Evolutionary conservation across 2,329 filamentous ascomycete genomes (phyloP).

Genomic region (Cercospora zeina): DNA sequence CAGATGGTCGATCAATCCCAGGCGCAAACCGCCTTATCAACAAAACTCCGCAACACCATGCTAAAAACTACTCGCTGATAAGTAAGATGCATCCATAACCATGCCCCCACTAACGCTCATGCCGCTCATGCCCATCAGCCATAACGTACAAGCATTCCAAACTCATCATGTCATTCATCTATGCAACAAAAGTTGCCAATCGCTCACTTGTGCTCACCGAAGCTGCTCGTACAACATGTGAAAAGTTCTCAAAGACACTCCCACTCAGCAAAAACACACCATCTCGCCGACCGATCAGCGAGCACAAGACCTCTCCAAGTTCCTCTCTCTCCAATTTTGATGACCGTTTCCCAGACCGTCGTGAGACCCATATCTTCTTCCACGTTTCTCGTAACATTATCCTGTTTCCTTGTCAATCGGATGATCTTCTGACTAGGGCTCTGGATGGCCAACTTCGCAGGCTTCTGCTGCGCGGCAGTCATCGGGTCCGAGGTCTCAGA

Average conservation of each 20-base stretch:
- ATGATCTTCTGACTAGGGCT: conserved; percentile 93
- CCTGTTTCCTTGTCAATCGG: conserved; percentile 71
- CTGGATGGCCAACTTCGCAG: conserved; percentile 93
- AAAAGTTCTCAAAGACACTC: conserved; percentile 54
- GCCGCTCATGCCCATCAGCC: background rate
- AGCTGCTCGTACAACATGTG: background rate
- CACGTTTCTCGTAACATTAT: conserved; percentile 58
- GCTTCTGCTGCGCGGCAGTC: conserved; percentile 64
- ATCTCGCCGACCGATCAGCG: conserved; percentile 78
- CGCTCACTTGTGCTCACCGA: background rate
- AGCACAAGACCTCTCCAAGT: conserved; percentile 79
- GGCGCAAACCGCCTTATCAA: too few species aligned
- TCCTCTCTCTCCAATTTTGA: conserved; percentile 82
- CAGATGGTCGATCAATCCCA: background rate
- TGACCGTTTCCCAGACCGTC: conserved; percentile 83
- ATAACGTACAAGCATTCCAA: conserved; percentile 3
- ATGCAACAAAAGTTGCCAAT: background rate
- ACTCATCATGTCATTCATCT: background rate
- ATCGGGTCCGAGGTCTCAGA: conserved; percentile 56
- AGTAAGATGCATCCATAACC: conserved; percentile 5
- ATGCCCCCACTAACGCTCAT: background rate
- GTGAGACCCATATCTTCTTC: conserved; percentile 66
- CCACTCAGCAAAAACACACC: conserved; percentile 95
- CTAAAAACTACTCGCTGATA: conserved; percentile 10
- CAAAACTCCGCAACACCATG: conserved; percentile 12